Percentiles rank a stretch among this genome's conserved stretches.
These are phyloP conservation scores for Botrytis sinoallii DNA, from an alignment of 2,329 filamentous ascomycete species.

Conservation along the genomic window DNA sequence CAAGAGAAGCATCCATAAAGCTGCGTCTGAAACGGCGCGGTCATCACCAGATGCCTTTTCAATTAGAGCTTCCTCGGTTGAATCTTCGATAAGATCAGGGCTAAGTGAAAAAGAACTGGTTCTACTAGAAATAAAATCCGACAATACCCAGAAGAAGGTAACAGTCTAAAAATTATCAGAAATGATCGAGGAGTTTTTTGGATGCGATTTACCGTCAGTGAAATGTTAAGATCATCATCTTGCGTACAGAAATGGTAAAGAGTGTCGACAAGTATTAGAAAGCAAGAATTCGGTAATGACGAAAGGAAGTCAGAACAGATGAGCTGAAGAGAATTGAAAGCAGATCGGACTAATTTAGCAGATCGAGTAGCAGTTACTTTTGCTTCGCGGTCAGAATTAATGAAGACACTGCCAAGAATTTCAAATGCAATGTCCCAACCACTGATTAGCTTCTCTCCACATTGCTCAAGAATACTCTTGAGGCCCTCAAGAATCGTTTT, in stretches of 20 bases:
- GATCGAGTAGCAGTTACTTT: constrained; percentile 52
- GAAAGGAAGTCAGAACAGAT: constrained; percentile 92
- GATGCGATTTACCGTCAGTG: constrained; percentile 70
- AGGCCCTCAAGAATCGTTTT: constrained; percentile 75
- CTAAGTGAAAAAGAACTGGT: constrained; percentile 58
- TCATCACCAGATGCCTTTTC: constrained; percentile 58
- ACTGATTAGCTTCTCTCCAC: constrained; percentile 75
- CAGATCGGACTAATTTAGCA: constrained; percentile 73
- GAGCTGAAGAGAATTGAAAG: constrained; percentile 86
- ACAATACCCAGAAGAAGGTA: constrained; percentile 94
- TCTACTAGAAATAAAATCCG: constrained; percentile 73
- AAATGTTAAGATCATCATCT: constrained; percentile 89
- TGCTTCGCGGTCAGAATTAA: constrained; percentile 36
- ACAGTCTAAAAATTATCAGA: constrained; percentile 58
- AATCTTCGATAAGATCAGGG: constrained; percentile 51
- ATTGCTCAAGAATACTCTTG: constrained; percentile 80
- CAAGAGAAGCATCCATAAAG: constrained; percentile 76
- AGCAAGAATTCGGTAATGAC: constrained; percentile 67
- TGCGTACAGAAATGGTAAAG: constrained; percentile 88
- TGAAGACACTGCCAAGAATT: constrained; percentile 79
- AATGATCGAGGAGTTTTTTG: constrained; percentile 8
- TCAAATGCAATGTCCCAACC: constrained; percentile 87
- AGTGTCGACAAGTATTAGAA: constrained; percentile 76
- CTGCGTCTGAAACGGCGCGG: constrained; percentile 61
- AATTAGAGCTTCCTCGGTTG: constrained; percentile 55